Conservation (phyloP, 75 land plant species). For the Cunninghamia lanceolata region DNA sequence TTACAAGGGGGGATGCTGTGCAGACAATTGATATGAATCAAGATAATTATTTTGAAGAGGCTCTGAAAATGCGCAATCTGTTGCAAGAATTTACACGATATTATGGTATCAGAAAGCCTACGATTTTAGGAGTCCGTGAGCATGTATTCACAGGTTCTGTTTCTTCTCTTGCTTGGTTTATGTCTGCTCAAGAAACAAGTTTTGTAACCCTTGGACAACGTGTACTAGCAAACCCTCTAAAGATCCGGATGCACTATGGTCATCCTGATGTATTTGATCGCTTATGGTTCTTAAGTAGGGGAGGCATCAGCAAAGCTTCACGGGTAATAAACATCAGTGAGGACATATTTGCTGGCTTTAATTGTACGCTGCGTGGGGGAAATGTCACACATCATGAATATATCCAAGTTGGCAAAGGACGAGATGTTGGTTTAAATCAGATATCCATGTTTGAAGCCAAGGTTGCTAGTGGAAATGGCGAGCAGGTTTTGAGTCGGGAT, state of each 20-base stretch:
- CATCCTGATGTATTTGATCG: constrained; percentile 98
- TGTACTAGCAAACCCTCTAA: constrained; percentile 87
- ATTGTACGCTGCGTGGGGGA: constrained; percentile 81
- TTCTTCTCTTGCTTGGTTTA: constrained; percentile 96
- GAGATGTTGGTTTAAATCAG: constrained; percentile 96
- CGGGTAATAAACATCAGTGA: constrained; percentile 94
- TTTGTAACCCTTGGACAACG: constrained; percentile 98
- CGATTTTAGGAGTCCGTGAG: constrained; percentile 87
- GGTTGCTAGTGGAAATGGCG: constrained; percentile 96
- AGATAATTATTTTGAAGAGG: constrained; percentile 97
- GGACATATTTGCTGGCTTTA: constrained; percentile 95
- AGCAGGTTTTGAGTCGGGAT: constrained; percentile 86
- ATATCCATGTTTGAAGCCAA: constrained; percentile 91
- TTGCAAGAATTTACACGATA: constrained; percentile 68
- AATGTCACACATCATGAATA: constrained; percentile 97
- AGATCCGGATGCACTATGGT: constrained; percentile 97
- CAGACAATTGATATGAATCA: constrained; percentile 99
- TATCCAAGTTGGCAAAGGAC: constrained; percentile 93
- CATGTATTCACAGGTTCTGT: constrained; percentile 96
- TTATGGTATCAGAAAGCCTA: constrained; percentile 84
- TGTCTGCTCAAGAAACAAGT: constrained; percentile 95
- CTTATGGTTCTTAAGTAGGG: constrained; percentile 80
- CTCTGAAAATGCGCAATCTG: constrained; percentile 88
- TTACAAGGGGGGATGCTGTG: constrained; percentile 95
- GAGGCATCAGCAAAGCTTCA: constrained; percentile 94